phyloP scores from a whole-genome alignment of 1,284 basidiomycete genomes.

The Trichosporon sp. region DNA sequence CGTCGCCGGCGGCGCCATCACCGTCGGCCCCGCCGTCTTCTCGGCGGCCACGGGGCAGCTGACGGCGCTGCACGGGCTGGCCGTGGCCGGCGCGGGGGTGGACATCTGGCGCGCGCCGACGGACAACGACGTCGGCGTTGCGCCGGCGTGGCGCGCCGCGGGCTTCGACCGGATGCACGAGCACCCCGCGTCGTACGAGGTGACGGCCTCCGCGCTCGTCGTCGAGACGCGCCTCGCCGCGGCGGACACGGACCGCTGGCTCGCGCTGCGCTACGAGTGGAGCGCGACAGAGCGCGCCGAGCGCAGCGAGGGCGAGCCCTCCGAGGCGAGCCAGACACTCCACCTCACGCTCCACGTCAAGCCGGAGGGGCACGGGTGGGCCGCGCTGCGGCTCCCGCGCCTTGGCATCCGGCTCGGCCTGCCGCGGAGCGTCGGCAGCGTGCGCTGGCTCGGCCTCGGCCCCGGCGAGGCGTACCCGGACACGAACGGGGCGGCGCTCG shows the following conservation, averaged over 20 bases:
- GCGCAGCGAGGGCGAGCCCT: no score
- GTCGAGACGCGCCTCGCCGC: conserved; percentile 19
- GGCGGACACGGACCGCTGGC: conserved; percentile 16
- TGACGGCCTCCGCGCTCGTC: conserved; percentile 9
- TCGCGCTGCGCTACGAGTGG: conserved; percentile 20
- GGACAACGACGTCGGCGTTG: conserved; percentile 4
- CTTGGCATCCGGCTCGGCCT: conserved; percentile 19
- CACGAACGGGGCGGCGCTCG: conserved; percentile 12
- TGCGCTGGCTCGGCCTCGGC: conserved; percentile 22
- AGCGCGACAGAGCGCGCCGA: neutral
- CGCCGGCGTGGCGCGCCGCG: conserved; percentile 8
- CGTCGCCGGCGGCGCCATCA: neutral
- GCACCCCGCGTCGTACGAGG: conserved; percentile 13
- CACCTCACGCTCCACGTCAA: conserved; percentile 12
- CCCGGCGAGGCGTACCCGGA: conserved; percentile 24
- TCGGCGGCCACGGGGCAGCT: conserved; percentile 9
- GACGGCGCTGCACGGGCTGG: neutral
- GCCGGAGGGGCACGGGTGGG: conserved; percentile 19
- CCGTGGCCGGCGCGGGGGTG: neutral
- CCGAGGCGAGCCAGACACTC: neutral
- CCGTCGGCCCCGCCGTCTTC: conserved; percentile 19
- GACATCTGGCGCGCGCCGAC: conserved; percentile 12
- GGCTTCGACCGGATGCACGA: conserved; percentile 25
- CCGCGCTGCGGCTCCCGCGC: conserved; percentile 16
- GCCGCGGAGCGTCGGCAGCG: conserved; percentile 4